phyloP scores from a whole-genome alignment of 257 asterid species.

The Salvia miltiorrhiza region DNA sequence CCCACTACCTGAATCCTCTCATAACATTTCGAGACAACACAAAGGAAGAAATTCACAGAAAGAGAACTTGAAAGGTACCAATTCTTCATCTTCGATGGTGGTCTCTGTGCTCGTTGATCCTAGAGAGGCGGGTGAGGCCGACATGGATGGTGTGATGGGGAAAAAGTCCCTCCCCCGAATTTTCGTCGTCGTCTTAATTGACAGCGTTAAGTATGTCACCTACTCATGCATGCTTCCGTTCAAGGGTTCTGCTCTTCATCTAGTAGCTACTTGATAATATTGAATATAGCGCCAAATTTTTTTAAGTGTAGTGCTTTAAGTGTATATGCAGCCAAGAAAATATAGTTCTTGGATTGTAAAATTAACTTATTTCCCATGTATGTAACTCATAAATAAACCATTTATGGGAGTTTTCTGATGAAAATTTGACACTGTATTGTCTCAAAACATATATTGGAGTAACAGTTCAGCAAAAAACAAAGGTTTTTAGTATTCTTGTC shows the following conservation, averaged over 20 bases:
- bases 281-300: neutral
- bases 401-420: neutral
- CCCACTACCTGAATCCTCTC: constrained; percentile 57
- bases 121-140: constrained; percentile 60
- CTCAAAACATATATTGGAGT: neutral
- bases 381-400: neutral
- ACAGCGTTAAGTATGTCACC: constrained; percentile 81
- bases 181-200: constrained; percentile 71
- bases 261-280: constrained; percentile 46
- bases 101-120: constrained; percentile 90
- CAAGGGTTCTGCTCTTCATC: constrained; percentile 53
- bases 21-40: constrained; percentile 48
- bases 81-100: constrained; percentile 61
- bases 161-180: constrained; percentile 60
- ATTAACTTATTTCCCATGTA: neutral
- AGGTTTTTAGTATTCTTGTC: constrained; percentile 3
- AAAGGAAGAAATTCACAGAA: constrained; percentile 35
- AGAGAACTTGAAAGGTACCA: constrained; percentile 41
- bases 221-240: constrained; percentile 81
- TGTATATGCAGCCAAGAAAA: constrained; percentile 12
- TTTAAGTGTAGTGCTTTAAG: constrained; percentile 23
- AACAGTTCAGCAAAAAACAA: neutral
- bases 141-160: constrained; percentile 58
- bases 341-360: neutral
- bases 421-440: neutral